Conservation (phyloP, 176 grass and related monocot genomes). For the Juncus effusus region DNA sequence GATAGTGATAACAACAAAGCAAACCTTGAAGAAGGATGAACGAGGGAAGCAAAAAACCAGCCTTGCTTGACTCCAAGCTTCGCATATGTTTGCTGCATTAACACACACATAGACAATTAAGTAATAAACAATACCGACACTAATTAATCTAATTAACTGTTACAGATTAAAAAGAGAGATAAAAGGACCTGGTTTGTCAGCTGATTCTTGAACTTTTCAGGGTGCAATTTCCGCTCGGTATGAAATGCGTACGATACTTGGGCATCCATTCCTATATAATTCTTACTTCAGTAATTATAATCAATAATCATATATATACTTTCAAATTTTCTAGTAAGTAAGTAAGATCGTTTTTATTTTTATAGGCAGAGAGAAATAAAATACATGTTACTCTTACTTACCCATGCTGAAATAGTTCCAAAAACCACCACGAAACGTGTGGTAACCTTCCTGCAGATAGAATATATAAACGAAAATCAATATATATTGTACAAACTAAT, state of each 20-base stretch:
- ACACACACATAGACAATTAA: constrained; percentile 23
- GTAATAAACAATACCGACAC: background rate
- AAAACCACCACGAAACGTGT: constrained; percentile 85
- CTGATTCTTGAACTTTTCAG: constrained; percentile 92
- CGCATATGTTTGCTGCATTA: constrained; percentile 64
- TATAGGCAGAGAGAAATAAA: too few relatives aligned
- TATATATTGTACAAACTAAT: constrained; percentile 10
- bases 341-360: too few relatives aligned
- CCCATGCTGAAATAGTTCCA: constrained; percentile 99
- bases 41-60: constrained; percentile 72
- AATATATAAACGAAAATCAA: constrained; percentile 25
- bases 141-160: background rate
- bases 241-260: constrained; percentile 96
- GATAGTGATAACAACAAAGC: constrained; percentile 13
- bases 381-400: too few relatives aligned
- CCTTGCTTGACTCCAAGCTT: constrained; percentile 84
- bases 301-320: background rate
- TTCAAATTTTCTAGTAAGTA: too few relatives aligned
- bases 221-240: constrained; percentile 76
- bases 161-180: constrained; percentile 15
- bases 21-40: constrained; percentile 69
- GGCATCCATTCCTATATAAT: constrained; percentile 73
- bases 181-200: constrained; percentile 65
- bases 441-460: constrained; percentile 63
- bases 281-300: background rate